Conservation (phyloP, 78 protist species). For the Dictyostelium citrinum region DNA sequence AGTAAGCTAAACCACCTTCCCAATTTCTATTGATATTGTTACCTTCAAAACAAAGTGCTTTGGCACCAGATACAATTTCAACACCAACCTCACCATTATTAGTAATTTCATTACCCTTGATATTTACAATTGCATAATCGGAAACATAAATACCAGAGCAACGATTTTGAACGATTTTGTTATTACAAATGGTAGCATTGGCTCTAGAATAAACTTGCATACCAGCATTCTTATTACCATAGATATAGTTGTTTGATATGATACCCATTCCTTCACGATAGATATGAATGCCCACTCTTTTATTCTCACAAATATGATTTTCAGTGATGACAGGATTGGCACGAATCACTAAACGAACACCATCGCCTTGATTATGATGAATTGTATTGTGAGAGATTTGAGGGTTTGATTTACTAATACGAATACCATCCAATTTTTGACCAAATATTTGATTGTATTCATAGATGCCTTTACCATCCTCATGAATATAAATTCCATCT, state of each 20-base stretch:
- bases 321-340: slow-evolving; percentile 70
- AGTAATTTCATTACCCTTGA: slow-evolving; percentile 50
- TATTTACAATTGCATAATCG: slow-evolving; percentile 70
- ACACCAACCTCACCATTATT: slow-evolving; percentile 76
- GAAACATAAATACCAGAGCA: slow-evolving; percentile 71
- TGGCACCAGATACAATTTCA: slow-evolving; percentile 70
- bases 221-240: slow-evolving; percentile 68
- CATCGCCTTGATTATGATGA: slow-evolving; percentile 78
- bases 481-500: slow-evolving; percentile 72
- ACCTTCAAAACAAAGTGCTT: slow-evolving; percentile 45
- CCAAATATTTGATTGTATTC: slow-evolving; percentile 71
- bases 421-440: slow-evolving; percentile 67
- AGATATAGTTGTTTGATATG: slow-evolving; percentile 53
- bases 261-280: slow-evolving; percentile 77
- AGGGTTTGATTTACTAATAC: slow-evolving; percentile 66
- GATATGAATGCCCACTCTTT: slow-evolving; percentile 70
- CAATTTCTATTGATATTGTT: slow-evolving; percentile 37
- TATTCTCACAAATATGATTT: slow-evolving; percentile 70
- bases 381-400: slow-evolving; percentile 47
- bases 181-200: slow-evolving; percentile 60
- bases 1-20: slow-evolving; percentile 73
- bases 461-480: slow-evolving; percentile 72
- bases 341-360: slow-evolving; percentile 49
- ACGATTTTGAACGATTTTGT: slow-evolving; percentile 46
- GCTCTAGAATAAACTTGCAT: slow-evolving; percentile 70